Percentiles rank a stretch among this genome's conserved stretches.
phyloP scores from a whole-genome alignment of 2,329 filamentous ascomycete genomes.

The Botrytis pseudocinerea region DNA sequence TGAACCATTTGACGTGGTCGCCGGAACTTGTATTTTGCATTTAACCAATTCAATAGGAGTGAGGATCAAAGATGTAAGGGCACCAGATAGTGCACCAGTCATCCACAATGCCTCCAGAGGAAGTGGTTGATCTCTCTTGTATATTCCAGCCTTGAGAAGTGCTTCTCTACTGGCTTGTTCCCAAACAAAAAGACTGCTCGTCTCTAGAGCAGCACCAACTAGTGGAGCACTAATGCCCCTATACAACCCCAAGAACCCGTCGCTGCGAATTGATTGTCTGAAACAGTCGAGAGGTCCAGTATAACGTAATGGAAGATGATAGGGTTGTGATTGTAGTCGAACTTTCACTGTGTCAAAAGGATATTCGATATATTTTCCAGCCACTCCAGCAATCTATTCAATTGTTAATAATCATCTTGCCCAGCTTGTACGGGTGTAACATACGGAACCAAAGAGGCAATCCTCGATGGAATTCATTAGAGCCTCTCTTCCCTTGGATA shows the following conservation, averaged over 20 bases:
- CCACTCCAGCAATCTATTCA: constrained; percentile 71
- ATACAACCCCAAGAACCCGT: constrained; percentile 77
- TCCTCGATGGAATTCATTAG: constrained; percentile 72
- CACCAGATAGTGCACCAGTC: constrained; percentile 83
- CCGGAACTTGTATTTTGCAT: constrained; percentile 91
- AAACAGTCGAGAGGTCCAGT: constrained; percentile 91
- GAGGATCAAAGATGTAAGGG: constrained; percentile 84
- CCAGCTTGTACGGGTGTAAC: constrained; percentile 36
- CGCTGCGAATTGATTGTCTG: constrained; percentile 74
- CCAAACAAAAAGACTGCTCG: constrained; percentile 89
- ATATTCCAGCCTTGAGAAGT: constrained; percentile 55
- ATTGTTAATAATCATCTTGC: constrained; percentile 21
- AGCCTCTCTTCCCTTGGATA: constrained; percentile 33
- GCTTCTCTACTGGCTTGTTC: constrained; percentile 72
- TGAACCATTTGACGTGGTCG: constrained; percentile 43
- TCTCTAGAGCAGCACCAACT: constrained; percentile 88
- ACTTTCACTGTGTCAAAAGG: constrained; percentile 99
- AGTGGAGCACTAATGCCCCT: constrained; percentile 90
- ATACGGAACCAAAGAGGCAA: constrained; percentile 81
- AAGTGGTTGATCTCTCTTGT: constrained; percentile 57
- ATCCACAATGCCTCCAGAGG: constrained; percentile 73
- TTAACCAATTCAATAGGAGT: constrained; percentile 97
- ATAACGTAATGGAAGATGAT: constrained; percentile 78
- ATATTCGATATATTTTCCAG: constrained; percentile 96
- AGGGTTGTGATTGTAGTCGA: constrained; percentile 91